Evolutionary conservation across 225 moss, liverwort and hornwort genomes (phyloP), one percentile per base, ranked within the genome.

Genomic region (Sphagnum contortum): DNA sequence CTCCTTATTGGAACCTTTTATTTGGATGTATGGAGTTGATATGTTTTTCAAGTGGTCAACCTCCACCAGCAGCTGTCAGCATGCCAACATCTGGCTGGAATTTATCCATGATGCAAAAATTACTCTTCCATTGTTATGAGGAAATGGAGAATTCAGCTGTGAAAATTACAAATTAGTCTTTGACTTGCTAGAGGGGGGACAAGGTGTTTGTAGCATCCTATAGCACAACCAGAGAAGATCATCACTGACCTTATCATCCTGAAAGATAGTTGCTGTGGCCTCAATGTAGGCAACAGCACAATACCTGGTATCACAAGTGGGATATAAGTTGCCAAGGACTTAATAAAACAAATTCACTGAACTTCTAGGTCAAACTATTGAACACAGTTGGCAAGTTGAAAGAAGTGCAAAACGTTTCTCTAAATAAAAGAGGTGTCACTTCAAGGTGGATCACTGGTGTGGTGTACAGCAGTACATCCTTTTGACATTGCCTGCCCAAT

Each of bases 211-310:
- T 47, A 29, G 46, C 2, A 50, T 3, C 12, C 8, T 65, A 45
- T 64, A 14, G 49, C 7, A 62, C 44, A n/a, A 48, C 12, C 8
- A 9, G n/a, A 44, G 48, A 44, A 12, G 14, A 45, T 10, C 44
- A 64, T n/a, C 61, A 44, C 62, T 68, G 47, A 79, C 90, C 90
- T 88, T 91, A 66, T 88, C 88, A 77, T 91, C 90, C 77, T 91
- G 90, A 67, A 86, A 91, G 61, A 88, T 91, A 58, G 82, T 85
- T 66, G 90, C 90, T 70, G 76, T 78, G 62, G 90, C 90, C 74
- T 91, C 90, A 50, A 91, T 91, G 62, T 88, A 91, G 47, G 90
- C 90, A 72, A 91, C 85, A 77, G 90, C 90, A 66, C 83, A 85
- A 75, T 90, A 90, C 66, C 90, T 90, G 85, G 49, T 48, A 74